Percentiles rank a stretch among this genome's conserved stretches.
phyloP scores from a whole-genome alignment of 306 rosid species.

The Abrus pulchellus region DNA sequence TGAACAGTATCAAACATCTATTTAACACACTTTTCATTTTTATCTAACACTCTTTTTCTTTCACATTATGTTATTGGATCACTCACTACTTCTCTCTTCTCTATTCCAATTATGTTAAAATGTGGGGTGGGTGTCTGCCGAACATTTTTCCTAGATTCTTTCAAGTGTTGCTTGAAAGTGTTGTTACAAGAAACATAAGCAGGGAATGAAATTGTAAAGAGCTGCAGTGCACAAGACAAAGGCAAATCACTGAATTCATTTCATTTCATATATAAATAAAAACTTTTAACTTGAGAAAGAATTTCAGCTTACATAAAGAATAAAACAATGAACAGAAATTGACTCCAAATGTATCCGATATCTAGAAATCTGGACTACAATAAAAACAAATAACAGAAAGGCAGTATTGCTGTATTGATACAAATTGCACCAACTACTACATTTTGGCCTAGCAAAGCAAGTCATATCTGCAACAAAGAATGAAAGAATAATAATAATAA shows the following conservation, averaged over 20 bases:
- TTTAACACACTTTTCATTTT: too few relatives aligned
- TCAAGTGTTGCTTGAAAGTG: too few relatives aligned
- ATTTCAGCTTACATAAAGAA: constrained; percentile 65
- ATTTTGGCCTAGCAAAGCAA: constrained; percentile 40
- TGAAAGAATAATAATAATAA: constrained; percentile 67
- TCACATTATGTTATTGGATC: too few relatives aligned
- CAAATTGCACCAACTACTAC: constrained; percentile 57
- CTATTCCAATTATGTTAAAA: too few relatives aligned
- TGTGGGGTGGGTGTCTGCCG: too few relatives aligned
- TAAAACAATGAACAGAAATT: constrained; percentile 60
- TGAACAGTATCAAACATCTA: too few relatives aligned
- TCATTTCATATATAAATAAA: constrained; percentile 39
- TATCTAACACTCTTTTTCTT: too few relatives aligned
- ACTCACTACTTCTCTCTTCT: too few relatives aligned
- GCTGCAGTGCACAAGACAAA: too few relatives aligned
- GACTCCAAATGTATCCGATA: constrained; percentile 52
- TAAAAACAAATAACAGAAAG: constrained; percentile 41
- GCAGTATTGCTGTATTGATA: constrained; percentile 53
- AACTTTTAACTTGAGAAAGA: constrained; percentile 49
- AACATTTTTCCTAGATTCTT: too few relatives aligned
- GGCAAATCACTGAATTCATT: neutral
- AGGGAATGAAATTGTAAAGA: too few relatives aligned
- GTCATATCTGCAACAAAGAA: constrained; percentile 84
- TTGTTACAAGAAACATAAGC: too few relatives aligned
- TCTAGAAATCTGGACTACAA: constrained; percentile 47